Base-by-base conservation (phyloP, 2,329 filamentous ascomycete genomes). In the Scedosporium boydii region DNA sequence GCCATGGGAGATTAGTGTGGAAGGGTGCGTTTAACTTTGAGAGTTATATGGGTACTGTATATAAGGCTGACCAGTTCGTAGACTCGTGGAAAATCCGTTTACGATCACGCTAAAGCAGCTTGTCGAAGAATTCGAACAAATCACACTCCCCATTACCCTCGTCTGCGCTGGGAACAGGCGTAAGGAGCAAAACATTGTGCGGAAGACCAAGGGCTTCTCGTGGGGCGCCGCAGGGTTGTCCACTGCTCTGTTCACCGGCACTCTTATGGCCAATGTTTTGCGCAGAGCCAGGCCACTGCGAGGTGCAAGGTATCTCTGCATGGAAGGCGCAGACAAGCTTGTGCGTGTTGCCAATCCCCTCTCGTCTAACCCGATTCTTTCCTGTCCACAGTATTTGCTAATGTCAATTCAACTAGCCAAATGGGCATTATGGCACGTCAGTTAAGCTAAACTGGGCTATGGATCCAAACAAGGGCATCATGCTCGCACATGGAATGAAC, bases 201-300 rank as follows among this genome's bases (percentile, higher is more conserved):
- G 91, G 16, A 96, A 96, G 73, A 91, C 90, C 1, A 96, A 96
- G 69, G 93, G 93, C 0, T 97, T 97, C 76, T 96, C 91, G 2
- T 97, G 93, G 93, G 93, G 93, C 42, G 81, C 93, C 1, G 92
- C 90, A 3, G 93, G 92, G 26, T 73, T 97, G 5, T 96, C 91
- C 0, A 97, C 91, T 0, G 91, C 91, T 0, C 76, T 96, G 0
- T 97, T 90, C 81, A 97, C 93, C 0, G 93, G 93, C 23, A 88
- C 92, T 0, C 78, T 87, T 48, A 85, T 96, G 73, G 80, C 80
- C 1, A 88, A 93, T 64, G 74, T 96, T 3, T 78, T 96, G 16
- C 80, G 79, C 63, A 80, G 78, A 65, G 91, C 91, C 2, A 84
- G 78, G 63, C 91, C 91, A 0, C 78, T 81, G 67, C 82, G 87